Base-by-base conservation (phyloP, 441 rosid genomes). In the Populus trichocarpa region DNA sequence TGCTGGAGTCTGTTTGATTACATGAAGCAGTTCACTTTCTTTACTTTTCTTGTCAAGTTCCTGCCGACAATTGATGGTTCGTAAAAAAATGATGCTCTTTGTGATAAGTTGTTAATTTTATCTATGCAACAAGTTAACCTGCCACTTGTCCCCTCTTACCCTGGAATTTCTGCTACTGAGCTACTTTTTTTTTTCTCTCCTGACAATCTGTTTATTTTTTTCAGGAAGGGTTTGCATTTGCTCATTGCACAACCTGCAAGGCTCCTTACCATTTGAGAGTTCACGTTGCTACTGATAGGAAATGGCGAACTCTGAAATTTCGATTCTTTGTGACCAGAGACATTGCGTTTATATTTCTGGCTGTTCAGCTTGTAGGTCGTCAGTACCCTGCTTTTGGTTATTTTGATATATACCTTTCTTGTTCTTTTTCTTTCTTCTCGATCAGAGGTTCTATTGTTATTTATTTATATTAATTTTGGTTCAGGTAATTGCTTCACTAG, bases 171-270 rank as follows among this genome's bases (percentile, higher is more conserved):
- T 70, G 66, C 5, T 23, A 20, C 26, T n/a, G 46, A 8, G 18
- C 42, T 32, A 8, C 36, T 13, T 23, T 40, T 38, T 16, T 5
- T 28, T 33, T 1, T 33, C 7, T 12, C 50, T 40, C 69, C 32
- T 40, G 65, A 30, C 46, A 14, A 61, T 73, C 61, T 33, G 67
- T 46, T 42, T 71, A 18, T 42, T 32, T 74, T 33, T 69, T 85
- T 79, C 91, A 97, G 98, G 99, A 97, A 92, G 98, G 99, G 72
- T 95, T 92, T 86, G 97, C 99, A 64, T 97, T 97, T 92, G 96
- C 99, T 68, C 99, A 97, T 82, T 97, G 99, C 86, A 97, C 99
- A 71, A 97, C 99, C 81, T 97, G 99, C 88, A 97, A 97, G 90
- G 94, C 95, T 61, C 97, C 98, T 63, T 97, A 97, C 84, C 94